Evolutionary conservation across 2,329 filamentous ascomycete genomes (phyloP), one percentile per base, ranked within the genome.

Genomic region (Magnaporthiopsis poae): DNA sequence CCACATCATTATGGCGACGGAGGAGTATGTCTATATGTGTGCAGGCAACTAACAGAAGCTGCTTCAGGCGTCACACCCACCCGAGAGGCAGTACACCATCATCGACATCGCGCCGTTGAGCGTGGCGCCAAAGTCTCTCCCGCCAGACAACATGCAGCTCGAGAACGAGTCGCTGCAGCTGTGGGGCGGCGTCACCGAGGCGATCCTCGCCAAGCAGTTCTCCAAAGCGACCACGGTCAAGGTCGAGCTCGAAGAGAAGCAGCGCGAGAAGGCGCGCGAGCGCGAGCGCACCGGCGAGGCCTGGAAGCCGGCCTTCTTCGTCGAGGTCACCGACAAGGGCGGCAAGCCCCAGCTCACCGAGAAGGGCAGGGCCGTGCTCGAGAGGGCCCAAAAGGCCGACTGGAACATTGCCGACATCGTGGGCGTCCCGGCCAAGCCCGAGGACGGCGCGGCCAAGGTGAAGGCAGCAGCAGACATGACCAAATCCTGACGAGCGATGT

Each of bases 241-340:
- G 80, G 87, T 92, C 68, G 92, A 96, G 72, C 86, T 99, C 13
- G 95, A 99, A 77, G 95, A 99, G 76, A 83, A 84, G 61, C 95
- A 99, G 79, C 84, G 95, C 39, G 86, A 90, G 72, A 94, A 91
- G 78, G 93, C 91, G 1, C 87, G 91, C 31, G 87, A 94, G 74
- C 84, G 95, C 61, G 90, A 94, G 74, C 83, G 83, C 61, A 84
- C 83, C 18, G 85, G 87, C 15, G 83, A 85, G 67, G 84, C 86
- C 46, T 99, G 91, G 88, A 82, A 88, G 70, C 95, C 95, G n/a
- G 83, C 92, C 61, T 99, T 96, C 79, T 99, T 99, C 78, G 87
- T 80, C 71, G 82, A 85, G 72, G 77, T 79, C 66, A 81, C 80
- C 12, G 83, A 83, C 71, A 85, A 84, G 68, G 81, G 80, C 63